phyloP scores from a whole-genome alignment of 2,329 filamentous ascomycete species.

The Alternaria gansuensis region DNA sequence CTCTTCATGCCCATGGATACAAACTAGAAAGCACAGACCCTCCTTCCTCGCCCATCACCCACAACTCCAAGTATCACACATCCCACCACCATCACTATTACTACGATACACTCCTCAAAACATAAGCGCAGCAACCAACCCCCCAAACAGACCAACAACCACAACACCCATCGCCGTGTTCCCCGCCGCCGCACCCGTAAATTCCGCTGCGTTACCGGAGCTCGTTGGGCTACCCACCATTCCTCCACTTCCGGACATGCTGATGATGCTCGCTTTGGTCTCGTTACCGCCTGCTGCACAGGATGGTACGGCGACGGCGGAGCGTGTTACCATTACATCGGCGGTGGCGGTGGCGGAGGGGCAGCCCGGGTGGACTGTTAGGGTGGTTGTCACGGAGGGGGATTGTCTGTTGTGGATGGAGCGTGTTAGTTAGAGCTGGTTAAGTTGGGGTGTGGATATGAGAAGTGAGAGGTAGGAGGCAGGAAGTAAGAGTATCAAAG shows the following conservation, averaged over 20 bases:
- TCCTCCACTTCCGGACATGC: conserved; percentile 22
- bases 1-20: neutral
- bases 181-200: conserved; percentile 8
- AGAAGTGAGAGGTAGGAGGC: neutral
- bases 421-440: neutral
- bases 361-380: conserved; percentile 29
- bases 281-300: conserved; percentile 31
- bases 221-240: conserved; percentile 5
- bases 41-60: neutral
- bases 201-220: conserved; percentile 5
- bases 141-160: conserved; percentile 3
- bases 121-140: neutral
- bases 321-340: conserved; percentile 32
- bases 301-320: conserved; percentile 22
- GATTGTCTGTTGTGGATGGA: conserved; percentile 7
- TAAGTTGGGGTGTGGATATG: neutral
- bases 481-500: neutral
- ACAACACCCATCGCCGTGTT: neutral
- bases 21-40: neutral
- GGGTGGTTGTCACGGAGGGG: conserved; percentile 21
- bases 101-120: neutral
- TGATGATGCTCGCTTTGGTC: conserved; percentile 32
- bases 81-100: neutral
- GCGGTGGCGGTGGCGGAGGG: conserved; percentile 25
- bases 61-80: neutral